Base-by-base conservation (phyloP, 2,329 filamentous ascomycete genomes). In the Colletotrichum sp. region DNA sequence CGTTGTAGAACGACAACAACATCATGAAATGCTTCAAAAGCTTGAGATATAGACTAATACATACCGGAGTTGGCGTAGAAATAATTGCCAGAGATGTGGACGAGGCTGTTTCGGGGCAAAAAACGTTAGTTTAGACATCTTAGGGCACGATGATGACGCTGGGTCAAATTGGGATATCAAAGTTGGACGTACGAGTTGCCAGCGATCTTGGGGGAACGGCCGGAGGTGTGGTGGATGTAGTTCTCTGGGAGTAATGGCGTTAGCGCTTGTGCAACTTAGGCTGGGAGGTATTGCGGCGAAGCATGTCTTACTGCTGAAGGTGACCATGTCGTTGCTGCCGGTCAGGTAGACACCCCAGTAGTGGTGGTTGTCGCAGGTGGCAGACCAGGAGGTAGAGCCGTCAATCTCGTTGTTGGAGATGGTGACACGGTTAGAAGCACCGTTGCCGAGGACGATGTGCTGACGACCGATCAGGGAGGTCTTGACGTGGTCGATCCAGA, bases 361-460 rank as follows among this genome's bases (percentile, higher is more conserved):
- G 83, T 92, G 90, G 82, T 90, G 87, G 55, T 85, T 86, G 80
- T 92, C 85, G 83, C 91, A 93, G 63, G 87, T 90, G 6, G 91
- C 88, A 13, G 90, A 92, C 84, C 86, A 92, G 21, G 83, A 81
- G 39, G 87, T 87, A 28, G 81, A 81, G 61, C 91, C 91, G 79
- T 93, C 88, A 78, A 93, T 89, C 80, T 91, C 89, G 83, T 81
- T 86, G 87, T 93, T 92, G 78, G 90, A 90, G 81, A 93, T 88
- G 32, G 90, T 91, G 24, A 93, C 89, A 60, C 89, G 89, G 81
- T 87, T 87, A 79, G 87, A 88, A 67, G 89, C 87, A 4, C 82
- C 80, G 80, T 87, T 89, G 75, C 91, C 91, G 66, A 90, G 87
- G 66, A 92, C 91, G 66, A 92, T 89, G 85, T 92, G 89, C 82